Conservation (phyloP, 108 stramenopile genomes). For the Pseudonitzschia delicatissima region DNA sequence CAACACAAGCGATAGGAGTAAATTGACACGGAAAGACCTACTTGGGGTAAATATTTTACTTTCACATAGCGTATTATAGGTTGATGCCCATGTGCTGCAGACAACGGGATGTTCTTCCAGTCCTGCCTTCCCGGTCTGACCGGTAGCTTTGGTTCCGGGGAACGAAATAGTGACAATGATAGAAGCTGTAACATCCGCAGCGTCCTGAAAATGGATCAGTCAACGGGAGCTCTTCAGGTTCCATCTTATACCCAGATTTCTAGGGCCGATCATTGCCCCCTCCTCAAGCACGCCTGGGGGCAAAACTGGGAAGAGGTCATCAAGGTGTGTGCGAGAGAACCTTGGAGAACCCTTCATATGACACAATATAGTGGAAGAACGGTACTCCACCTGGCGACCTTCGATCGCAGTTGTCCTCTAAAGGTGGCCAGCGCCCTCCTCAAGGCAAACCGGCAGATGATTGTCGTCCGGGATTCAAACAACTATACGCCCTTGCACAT, state of each 20-base stretch:
- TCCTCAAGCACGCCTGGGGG: constrained; percentile 19
- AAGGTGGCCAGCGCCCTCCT: constrained; percentile 29
- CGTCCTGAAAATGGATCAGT: not conserved
- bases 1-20: no score
- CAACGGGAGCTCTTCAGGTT: constrained; percentile 18
- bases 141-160: not conserved
- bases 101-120: not conserved
- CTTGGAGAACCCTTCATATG: constrained; percentile 20
- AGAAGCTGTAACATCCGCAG: not conserved
- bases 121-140: not conserved
- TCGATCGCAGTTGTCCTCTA: constrained; percentile 28
- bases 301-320: constrained; percentile 27
- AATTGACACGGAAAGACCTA: no score
- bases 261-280: constrained; percentile 12
- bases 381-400: constrained; percentile 34
- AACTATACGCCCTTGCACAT: constrained; percentile 36
- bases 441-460: constrained; percentile 25
- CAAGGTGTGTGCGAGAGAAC: constrained; percentile 9
- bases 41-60: no score
- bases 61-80: no score
- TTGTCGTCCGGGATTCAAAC: constrained; percentile 26
- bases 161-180: not conserved
- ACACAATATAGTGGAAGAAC: constrained; percentile 25
- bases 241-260: constrained; percentile 18
- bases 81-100: no score